Base-by-base conservation (phyloP, 768 basidiomycete species). In the Boletus speciosus region DNA sequence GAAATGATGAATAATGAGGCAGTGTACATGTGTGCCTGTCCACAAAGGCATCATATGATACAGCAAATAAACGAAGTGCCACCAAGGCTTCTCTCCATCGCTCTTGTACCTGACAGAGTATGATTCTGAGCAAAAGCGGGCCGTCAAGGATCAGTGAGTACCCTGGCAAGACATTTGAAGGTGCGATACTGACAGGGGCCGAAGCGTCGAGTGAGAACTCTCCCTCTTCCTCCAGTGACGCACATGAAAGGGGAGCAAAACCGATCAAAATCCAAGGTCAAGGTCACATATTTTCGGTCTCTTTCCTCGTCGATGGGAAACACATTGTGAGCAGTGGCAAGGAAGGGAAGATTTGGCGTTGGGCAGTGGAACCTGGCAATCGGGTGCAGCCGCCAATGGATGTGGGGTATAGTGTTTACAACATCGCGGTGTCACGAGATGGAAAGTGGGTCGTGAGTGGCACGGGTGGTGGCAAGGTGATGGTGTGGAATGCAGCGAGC, bases 361-460 rank as follows among this genome's bases (percentile, higher is more conserved):
- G 58, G 47, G 39, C 27, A 0, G 32, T 36, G 3, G 32, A 46
- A 19, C 35, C 52, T 2, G 55, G 49, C 3, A 9, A 1, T 14
- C 31, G 46, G n/a, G 55, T 51, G 10, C 49, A 46, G 6, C 11
- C 6, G 8, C n/a, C 54, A n/a, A 56, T 58, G 40, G 19, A 39
- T 7, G 12, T 14, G 5, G 31, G 36, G 5, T 1, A 3, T 10
- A 0, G 1, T 14, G 5, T 48, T 25, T 6, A 6, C 37, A 5
- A 15, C n/a, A 12, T 49, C 12, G 23, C 39, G 3, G 48, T 38
- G 29, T 59, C 58, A 10, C 39, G 2, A 3, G 44, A 50, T 11
- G 55, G 48, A 6, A 40, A 37, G 34, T 50, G 43, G 51, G 4
- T 58, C 19, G 54, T 37, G 1, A 9, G 21, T 12, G 57, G 49